These are phyloP conservation scores for Pythium oligandrum DNA, from an alignment of 352 stramenopile genomes.

Conservation along the genomic window DNA sequence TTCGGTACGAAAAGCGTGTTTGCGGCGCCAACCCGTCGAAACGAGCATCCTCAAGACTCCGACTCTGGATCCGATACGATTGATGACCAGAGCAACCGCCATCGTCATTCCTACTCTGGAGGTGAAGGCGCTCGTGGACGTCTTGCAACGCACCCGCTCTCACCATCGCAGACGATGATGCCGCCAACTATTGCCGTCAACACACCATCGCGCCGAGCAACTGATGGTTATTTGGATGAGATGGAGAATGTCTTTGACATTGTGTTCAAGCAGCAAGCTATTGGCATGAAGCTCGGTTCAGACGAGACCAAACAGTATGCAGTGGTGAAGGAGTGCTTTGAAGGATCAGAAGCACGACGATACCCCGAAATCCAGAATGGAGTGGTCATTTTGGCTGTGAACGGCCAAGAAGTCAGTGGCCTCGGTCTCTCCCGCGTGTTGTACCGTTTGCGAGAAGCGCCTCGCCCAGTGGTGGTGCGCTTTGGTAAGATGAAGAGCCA, in stretches of 20 bases:
- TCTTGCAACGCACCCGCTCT: constrained; percentile 3
- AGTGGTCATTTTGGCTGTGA: constrained; percentile 79
- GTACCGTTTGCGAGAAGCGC: constrained; percentile 70
- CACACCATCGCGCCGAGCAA: not conserved
- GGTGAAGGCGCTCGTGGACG: not conserved
- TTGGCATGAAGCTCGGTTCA: constrained; percentile 75
- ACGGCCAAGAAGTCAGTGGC: constrained; percentile 69
- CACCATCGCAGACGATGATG: constrained; percentile 12
- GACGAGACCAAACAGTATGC: constrained; percentile 71
- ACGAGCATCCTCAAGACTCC: constrained; percentile 25
- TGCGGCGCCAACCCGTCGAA: constrained; percentile 3
- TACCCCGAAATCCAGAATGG: constrained; percentile 79
- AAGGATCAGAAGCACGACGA: constrained; percentile 60
- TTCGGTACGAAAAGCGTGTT: constrained; percentile 9
- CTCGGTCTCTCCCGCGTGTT: constrained; percentile 69
- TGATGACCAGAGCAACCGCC: constrained; percentile 19
- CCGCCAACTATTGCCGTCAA: not conserved
- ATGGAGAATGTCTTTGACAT: constrained; percentile 83
- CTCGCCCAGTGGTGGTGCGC: constrained; percentile 74
- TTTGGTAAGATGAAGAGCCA: constrained; percentile 50
- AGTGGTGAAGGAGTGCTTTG: constrained; percentile 81
- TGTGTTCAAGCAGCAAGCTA: constrained; percentile 82
- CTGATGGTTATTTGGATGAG: constrained; percentile 37
- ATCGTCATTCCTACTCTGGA: not conserved
- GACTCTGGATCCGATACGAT: constrained; percentile 53